Evolutionary conservation across 2,329 filamentous ascomycete genomes (phyloP).

Genomic region (Fusarium nodosum): DNA sequence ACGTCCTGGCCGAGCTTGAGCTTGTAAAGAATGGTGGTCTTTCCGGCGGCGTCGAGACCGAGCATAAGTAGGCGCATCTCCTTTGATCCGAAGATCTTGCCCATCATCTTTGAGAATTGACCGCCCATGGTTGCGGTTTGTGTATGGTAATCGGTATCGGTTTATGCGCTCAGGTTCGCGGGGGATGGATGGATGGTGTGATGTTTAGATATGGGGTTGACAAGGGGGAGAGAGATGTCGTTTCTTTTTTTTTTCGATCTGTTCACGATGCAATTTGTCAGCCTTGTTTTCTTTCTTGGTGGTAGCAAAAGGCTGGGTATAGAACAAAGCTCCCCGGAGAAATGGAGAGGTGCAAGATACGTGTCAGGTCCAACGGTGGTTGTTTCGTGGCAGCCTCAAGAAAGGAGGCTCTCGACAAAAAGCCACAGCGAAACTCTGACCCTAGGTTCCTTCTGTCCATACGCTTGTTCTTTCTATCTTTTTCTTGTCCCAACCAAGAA

Average conservation of each 20-base stretch:
- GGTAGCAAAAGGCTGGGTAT: not conserved
- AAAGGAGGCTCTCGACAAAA: constrained; percentile 9
- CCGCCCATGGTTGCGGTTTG: constrained; percentile 79
- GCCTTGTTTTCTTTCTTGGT: constrained; percentile 12
- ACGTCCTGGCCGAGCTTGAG: constrained; percentile 98
- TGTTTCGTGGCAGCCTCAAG: not conserved
- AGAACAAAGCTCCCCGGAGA: not conserved
- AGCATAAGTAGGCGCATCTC: constrained; percentile 99
- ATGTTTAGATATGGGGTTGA: constrained; percentile 4
- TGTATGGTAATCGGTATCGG: constrained; percentile 2
- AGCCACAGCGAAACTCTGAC: not conserved
- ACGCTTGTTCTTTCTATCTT: not conserved
- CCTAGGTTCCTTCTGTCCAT: not conserved
- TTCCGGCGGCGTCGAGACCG: constrained; percentile 96
- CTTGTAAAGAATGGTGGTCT: constrained; percentile 99
- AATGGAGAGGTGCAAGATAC: constrained; percentile 6
- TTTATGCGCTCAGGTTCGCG: constrained; percentile 10
- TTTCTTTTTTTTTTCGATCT: constrained; percentile 29
- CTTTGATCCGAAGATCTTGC: constrained; percentile 98
- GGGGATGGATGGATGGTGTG: constrained; percentile 1
- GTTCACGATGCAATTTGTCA: constrained; percentile 18
- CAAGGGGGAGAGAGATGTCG: not conserved
- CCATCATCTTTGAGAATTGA: constrained; percentile 95
- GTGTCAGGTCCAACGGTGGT: not conserved
- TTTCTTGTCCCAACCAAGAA: constrained; percentile 1